Base-by-base conservation (phyloP, 495 filamentous ascomycete species). In the Tuber umbilicatum region DNA sequence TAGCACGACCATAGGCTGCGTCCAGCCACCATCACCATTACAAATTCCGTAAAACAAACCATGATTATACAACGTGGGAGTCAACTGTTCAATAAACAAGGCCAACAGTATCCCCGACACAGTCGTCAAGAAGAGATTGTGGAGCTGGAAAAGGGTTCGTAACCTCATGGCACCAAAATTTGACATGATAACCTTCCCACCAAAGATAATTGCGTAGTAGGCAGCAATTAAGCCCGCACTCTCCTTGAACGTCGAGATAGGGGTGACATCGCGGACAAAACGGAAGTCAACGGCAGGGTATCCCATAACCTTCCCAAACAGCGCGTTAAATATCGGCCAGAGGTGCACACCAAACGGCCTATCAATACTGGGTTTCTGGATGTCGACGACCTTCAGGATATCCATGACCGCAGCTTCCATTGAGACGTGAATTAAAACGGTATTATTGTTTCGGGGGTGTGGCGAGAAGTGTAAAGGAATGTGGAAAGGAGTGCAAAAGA, bases 311-410 rank as follows among this genome's bases (percentile, higher is more conserved):
- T 84, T 82, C 83, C 90, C 89, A 85, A 91, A 97, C 80, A 87
- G 89, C 85, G 92, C 89, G 85, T 90, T 90, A 88, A 98, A 99
- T 85, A 95, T 88, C 75, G 95, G 94, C 95, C 95, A 99, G 84
- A 98, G 84, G 67, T 91, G 86, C 75, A 97, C 86, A 82, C 94
- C 95, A 83, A 99, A 97, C 19, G 95, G 95, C 79, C 92, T 89
- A 83, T 97, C 94, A 78, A 97, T 86, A 47, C 92, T 92, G 40
- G 94, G 94, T 73, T 90, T 70, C 70, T 90, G 90, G 71, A 82
- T 78, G 68, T 82, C 78, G 68, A 94, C 78, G 75, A 89, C 82
- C 79, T 91, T 88, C 73, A 90, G 83, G 74, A 42, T 55, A 43
- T 91, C 87, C 79, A 88, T 85, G 69, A 84, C 75, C 72, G 83